Evolutionary conservation across 192 early-diverging fungal species (phyloP), one percentile per base, ranked within the genome.

Genomic region (Podila horticola): DNA sequence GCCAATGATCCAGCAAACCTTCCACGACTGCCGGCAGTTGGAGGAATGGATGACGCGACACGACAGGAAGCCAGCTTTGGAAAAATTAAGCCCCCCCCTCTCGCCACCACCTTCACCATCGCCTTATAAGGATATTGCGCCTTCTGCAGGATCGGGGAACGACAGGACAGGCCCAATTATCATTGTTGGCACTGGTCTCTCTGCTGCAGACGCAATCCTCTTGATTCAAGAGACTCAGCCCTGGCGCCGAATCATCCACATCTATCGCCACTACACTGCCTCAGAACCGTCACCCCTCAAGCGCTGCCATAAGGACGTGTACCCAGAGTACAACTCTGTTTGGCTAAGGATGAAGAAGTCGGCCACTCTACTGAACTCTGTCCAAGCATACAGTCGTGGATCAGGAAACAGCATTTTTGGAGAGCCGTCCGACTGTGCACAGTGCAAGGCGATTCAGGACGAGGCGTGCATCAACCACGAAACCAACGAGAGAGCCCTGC

Each of bases 281-380:
- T 69, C 71, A 4, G 77, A 81, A 19, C 77, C 77, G 11, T 81
- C 77, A 1, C 77, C 77, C 0, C 58, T 81, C 36, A 81, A 81
- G 34, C 51, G 77, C 34, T 81, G 77, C n/a, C 77, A 81, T 69
- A 71, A 71, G 0, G 77, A 81, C 58, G 77, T 81, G n/a, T 81
- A 81, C 52, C 77, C 77, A 7, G 77, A 73, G 33, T 81, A 81
- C 38, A 66, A 66, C 2, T 81, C 77, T 10, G 49, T 81, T 36
- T 81, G 77, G 77, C 49, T 69, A 4, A 64, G 58, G 29, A 81
- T 81, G 77, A 67, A 57, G 41, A 68, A 69, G 30, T 81, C 30
- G 20, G 77, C 77, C 11, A 69, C 66, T 6, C 57, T 81, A 22
- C 71, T 66, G 45, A 81, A 81, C 36, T 69, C 77, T 28, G 62